These are phyloP conservation scores for Mycena pura DNA, from an alignment of 768 basidiomycete genomes.

Conservation along the genomic window DNA sequence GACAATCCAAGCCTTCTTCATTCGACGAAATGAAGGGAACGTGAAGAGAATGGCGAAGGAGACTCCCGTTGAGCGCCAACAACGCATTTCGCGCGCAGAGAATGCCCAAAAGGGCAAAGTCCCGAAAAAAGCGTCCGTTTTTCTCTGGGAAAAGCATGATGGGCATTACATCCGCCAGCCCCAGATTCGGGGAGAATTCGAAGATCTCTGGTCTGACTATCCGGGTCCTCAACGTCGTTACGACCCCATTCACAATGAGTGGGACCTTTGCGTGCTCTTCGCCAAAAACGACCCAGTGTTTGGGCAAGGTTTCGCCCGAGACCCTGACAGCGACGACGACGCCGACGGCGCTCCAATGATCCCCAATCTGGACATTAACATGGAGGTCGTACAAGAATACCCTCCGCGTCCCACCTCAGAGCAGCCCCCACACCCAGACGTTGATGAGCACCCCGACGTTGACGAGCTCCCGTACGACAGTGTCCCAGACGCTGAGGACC, in stretches of 20 bases:
- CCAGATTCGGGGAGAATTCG: neutral
- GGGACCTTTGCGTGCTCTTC: constrained; percentile 4
- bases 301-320: neutral
- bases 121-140: neutral
- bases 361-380: neutral
- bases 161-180: neutral
- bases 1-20: constrained; percentile 1
- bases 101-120: neutral
- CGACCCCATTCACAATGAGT: neutral
- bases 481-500: neutral
- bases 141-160: neutral
- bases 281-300: neutral
- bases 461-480: neutral
- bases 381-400: neutral
- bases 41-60: neutral
- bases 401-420: too few species aligned
- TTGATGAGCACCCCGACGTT: too few species aligned
- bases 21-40: neutral
- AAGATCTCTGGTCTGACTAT: neutral
- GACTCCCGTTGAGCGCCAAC: neutral
- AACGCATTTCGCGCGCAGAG: neutral
- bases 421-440: neutral
- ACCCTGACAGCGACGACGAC: neutral
- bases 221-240: neutral
- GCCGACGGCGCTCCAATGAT: neutral